Evolutionary conservation across 768 basidiomycete species (phyloP).

Genomic region (Boletus bicolor): DNA sequence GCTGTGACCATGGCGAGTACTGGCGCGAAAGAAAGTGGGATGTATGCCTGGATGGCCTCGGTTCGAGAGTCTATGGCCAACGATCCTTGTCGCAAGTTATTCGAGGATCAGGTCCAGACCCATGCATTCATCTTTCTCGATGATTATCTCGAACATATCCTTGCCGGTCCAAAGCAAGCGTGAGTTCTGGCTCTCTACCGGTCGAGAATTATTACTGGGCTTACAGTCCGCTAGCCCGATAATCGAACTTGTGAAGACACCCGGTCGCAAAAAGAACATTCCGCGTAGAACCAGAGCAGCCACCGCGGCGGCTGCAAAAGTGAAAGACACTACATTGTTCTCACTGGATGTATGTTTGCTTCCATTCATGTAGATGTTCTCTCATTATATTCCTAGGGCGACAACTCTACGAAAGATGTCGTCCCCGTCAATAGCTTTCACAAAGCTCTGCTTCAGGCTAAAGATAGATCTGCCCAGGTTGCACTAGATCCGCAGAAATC

Average conservation of each 20-base stretch:
- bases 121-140: conserved; percentile 80
- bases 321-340: conserved; percentile 38
- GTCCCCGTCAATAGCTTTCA: conserved; percentile 46
- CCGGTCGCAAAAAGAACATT: conserved; percentile 64
- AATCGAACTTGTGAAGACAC: conserved; percentile 81
- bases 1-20: conserved; percentile 9
- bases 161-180: conserved; percentile 66
- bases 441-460: conserved; percentile 39
- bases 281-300: conserved; percentile 49
- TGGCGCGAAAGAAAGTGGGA: conserved; percentile 36
- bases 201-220: background rate
- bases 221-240: conserved; percentile 47
- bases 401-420: conserved; percentile 38
- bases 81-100: conserved; percentile 66
- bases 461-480: conserved; percentile 16
- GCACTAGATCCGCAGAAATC: background rate
- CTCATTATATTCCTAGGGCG: conserved; percentile 32
- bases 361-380: background rate
- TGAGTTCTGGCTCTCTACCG: conserved; percentile 30
- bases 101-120: conserved; percentile 70
- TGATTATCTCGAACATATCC: conserved; percentile 70
- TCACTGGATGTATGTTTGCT: conserved; percentile 44
- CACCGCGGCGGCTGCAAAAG: conserved; percentile 40
- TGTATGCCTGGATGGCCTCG: conserved; percentile 65
- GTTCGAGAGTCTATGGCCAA: conserved; percentile 67